Conservation (phyloP, 495 filamentous ascomycete genomes). For the Penicillium egyptiacum region DNA sequence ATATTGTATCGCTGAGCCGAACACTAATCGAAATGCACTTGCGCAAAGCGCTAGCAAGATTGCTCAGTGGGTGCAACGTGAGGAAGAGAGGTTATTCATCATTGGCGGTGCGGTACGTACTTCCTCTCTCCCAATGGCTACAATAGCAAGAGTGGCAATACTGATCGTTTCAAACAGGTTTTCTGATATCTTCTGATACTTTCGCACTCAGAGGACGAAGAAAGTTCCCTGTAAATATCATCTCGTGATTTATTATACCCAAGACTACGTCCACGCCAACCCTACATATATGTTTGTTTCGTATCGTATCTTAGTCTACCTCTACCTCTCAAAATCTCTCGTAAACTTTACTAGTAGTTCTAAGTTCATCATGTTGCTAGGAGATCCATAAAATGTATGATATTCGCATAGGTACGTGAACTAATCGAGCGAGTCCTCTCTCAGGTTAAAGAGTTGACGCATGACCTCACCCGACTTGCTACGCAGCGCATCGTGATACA, state of each 20-base stretch:
- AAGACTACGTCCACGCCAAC: background rate
- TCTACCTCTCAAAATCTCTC: background rate
- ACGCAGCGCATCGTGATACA: constrained; percentile 83
- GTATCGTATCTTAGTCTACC: background rate
- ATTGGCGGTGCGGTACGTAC: constrained; percentile 80
- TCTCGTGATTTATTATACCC: constrained; percentile 13
- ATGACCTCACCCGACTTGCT: constrained; percentile 72
- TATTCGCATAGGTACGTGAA: background rate
- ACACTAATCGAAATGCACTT: constrained; percentile 71
- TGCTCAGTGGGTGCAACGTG: constrained; percentile 81
- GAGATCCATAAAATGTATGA: background rate
- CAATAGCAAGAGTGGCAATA: background rate
- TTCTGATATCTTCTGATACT: constrained; percentile 16
- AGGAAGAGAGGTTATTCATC: constrained; percentile 93
- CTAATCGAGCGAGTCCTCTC: constrained; percentile 73
- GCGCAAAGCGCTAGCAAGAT: constrained; percentile 84
- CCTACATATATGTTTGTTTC: background rate
- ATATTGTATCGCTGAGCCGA: constrained; percentile 86
- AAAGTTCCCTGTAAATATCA: constrained; percentile 14
- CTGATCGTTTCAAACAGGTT: constrained; percentile 21
- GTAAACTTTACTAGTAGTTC: background rate
- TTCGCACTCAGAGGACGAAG: background rate
- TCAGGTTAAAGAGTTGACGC: constrained; percentile 65
- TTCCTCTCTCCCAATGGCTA: background rate
- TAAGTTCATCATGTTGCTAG: background rate